Conservation (phyloP, 352 stramenopile genomes). For the Globisporangium paddicum region DNA sequence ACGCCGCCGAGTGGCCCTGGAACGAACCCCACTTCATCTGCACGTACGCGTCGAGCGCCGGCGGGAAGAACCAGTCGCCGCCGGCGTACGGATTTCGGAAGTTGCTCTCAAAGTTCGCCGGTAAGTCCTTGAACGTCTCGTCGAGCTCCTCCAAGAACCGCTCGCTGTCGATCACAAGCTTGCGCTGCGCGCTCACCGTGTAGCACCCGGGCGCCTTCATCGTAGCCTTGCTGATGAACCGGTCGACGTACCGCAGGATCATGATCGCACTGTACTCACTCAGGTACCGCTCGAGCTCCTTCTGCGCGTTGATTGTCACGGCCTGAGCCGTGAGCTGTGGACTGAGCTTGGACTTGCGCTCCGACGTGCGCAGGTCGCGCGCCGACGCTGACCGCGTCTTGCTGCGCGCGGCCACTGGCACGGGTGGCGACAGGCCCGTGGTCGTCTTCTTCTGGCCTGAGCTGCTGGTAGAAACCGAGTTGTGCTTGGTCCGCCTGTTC, state of each 20-base stretch:
- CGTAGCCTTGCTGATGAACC: slow-evolving; percentile 71
- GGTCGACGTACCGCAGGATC: slow-evolving; percentile 76
- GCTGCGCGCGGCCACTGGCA: slow-evolving; percentile 17
- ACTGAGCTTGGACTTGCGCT: slow-evolving; percentile 54
- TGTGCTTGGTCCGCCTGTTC: slow-evolving; percentile 1
- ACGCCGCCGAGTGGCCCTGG: slow-evolving; percentile 23
- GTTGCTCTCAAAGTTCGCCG: slow-evolving; percentile 39
- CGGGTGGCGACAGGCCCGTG: slow-evolving; percentile 12
- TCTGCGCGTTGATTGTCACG: slow-evolving; percentile 67
- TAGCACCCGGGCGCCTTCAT: slow-evolving; percentile 68
- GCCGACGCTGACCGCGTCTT: slow-evolving; percentile 35
- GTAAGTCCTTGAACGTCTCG: slow-evolving; percentile 56
- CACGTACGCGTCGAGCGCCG: slow-evolving; percentile 62
- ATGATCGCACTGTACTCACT: slow-evolving; percentile 79
- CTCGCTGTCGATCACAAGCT: slow-evolving; percentile 62
- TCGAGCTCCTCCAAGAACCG: slow-evolving; percentile 66
- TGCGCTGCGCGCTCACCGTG: slow-evolving; percentile 33
- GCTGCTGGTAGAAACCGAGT: neutral
- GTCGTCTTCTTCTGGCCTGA: slow-evolving; percentile 4
- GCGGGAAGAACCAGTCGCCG: slow-evolving; percentile 56
- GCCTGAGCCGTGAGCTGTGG: slow-evolving; percentile 55
- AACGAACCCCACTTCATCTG: slow-evolving; percentile 82
- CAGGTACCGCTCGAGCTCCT: slow-evolving; percentile 59
- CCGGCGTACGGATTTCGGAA: slow-evolving; percentile 31
- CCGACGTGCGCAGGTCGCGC: slow-evolving; percentile 39